These are phyloP conservation scores for Yamadazyma atlantica DNA, from an alignment of 1,139 yeast species.

Conservation along the genomic window DNA sequence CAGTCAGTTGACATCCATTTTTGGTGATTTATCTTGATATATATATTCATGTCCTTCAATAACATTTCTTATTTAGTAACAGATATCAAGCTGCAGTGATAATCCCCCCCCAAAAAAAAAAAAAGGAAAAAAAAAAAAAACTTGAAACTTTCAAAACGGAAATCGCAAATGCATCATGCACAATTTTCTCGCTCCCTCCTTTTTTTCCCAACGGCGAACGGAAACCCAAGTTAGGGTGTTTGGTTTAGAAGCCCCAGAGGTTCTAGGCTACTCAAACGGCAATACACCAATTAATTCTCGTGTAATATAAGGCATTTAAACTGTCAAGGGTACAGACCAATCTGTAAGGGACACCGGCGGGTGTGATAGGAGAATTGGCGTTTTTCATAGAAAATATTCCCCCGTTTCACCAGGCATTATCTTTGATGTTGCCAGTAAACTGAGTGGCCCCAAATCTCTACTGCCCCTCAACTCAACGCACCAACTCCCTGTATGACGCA, in stretches of 20 bases:
- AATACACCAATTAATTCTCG: background rate
- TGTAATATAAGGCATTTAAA: background rate
- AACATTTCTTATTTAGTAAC: background rate
- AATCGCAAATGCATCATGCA: slow-evolving; percentile 1
- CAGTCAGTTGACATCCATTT: background rate
- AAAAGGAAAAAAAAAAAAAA: background rate
- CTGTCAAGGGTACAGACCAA: too few relatives aligned
- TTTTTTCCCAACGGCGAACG: slow-evolving; percentile 1
- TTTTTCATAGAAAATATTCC: too few relatives aligned
- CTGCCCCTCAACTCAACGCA: background rate
- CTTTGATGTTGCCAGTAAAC: too few relatives aligned
- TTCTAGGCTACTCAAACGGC: background rate
- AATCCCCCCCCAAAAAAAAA: background rate
- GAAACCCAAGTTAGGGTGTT: too few relatives aligned
- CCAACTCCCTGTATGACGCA: background rate
- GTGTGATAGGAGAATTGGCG: too few relatives aligned
- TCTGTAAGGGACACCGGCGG: too few relatives aligned
- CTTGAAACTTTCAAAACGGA: too few relatives aligned
- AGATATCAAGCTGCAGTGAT: background rate
- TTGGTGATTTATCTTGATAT: background rate
- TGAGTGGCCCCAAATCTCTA: too few relatives aligned
- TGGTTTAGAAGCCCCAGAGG: background rate
- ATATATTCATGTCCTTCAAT: background rate
- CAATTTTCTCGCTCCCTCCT: background rate
- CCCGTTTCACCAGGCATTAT: too few relatives aligned